These are phyloP conservation scores for Nicotiana tomentosiformis DNA, from an alignment of 257 asterid genomes.

Conservation along the genomic window DNA sequence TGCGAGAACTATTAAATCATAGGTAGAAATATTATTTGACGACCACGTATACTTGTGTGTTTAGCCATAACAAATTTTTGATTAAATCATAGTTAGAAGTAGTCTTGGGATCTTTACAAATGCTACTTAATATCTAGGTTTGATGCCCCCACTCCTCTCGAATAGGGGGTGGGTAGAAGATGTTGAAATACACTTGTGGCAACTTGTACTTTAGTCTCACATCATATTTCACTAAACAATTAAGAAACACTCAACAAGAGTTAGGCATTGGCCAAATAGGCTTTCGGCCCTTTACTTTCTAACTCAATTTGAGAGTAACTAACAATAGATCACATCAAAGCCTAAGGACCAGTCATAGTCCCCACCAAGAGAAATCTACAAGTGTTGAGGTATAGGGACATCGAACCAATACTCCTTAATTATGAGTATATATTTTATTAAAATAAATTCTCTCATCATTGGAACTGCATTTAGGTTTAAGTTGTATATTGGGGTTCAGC, in stretches of 20 bases:
- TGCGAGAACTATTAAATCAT: not conserved
- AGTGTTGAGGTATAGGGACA: not conserved
- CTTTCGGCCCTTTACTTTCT: not conserved
- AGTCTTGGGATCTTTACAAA: not conserved
- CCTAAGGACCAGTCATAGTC: not conserved
- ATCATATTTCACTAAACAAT: slow-evolving; percentile 6
- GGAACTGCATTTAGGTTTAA: not conserved
- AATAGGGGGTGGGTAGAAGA: not conserved
- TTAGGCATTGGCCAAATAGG: not conserved
- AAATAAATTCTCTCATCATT: not conserved
- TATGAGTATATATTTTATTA: not conserved
- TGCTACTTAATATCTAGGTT: not conserved
- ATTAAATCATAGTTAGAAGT: not conserved
- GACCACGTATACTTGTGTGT: no score
- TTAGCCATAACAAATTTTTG: no score
- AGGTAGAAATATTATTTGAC: no score
- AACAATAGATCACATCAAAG: not conserved
- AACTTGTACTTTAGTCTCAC: not conserved
- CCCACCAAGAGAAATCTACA: not conserved
- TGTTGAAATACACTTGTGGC: not conserved
- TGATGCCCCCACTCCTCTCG: not conserved
- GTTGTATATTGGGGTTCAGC: not conserved
- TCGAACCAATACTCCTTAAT: not conserved
- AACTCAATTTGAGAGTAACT: not conserved
- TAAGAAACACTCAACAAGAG: not conserved